Evolutionary conservation across 805 yeast genomes (phyloP), one percentile per base, ranked within the genome.

Genomic region (Saccharomycopsis selenospora): DNA sequence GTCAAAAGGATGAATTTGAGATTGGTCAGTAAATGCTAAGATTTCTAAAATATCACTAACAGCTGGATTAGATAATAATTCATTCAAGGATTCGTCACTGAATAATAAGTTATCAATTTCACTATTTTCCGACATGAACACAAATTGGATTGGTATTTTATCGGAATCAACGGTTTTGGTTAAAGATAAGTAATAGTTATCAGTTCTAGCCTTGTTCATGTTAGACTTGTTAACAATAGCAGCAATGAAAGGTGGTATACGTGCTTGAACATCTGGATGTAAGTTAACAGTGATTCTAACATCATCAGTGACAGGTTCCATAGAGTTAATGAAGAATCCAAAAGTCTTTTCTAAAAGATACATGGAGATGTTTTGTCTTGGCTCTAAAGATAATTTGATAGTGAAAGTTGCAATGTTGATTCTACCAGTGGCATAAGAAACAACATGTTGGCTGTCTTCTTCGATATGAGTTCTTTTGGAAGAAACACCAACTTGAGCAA

Each of bases 381-480:
- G 79, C 53, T 77, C 71, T 65, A 90, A 71, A 49, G 73, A 75
- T 62, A 89, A 71, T 54, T 74, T 77, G 42, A 82, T 71, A 49
- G 74, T 67, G 50, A 89, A 67, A 48, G 77, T 72, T 52, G 79
- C 79, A 52, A 93, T 74, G 63, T 87, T 82, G 51, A 78, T 69
- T 65, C 99, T 81, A 53, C 99, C 99, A 49, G 95, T 76, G 40
- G 96, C 95, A 63, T 87, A 93, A 30, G 85, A 71, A 13, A 73
- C 66, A 64, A 66, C 87, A 51, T 72, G 69, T 57, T 82, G 80
- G 23, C 80, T 68, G 43, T 79, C 75, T 60, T 84, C 95, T 63
- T 77, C 73, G 56, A 80, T 70, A 54, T 72, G 70, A 58, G 78
- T 65, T 49, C 70, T 63, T 20, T 66, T 67, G 36, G 60, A 49